These are phyloP conservation scores for Yamadazyma pseudoaaseri DNA, from an alignment of 1,139 yeast genomes.

Conservation along the genomic window DNA sequence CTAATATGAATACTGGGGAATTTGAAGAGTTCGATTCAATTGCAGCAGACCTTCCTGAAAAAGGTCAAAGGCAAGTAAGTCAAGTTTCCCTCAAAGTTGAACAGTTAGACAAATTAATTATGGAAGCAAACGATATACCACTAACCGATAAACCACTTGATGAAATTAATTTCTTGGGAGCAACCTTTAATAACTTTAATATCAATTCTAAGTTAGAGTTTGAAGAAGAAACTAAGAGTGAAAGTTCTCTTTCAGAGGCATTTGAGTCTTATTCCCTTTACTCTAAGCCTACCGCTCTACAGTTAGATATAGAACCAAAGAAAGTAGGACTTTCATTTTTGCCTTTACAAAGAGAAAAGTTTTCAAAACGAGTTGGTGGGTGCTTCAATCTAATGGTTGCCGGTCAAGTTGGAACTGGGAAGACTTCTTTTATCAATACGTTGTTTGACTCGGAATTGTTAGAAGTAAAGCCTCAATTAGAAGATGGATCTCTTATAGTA, in stretches of 20 bases:
- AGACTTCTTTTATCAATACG: slow-evolving; percentile 74
- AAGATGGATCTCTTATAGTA: slow-evolving; percentile 28
- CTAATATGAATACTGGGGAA: background rate
- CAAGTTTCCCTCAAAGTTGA: slow-evolving; percentile 2
- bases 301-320: too few relatives aligned
- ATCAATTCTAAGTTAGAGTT: slow-evolving; percentile 1
- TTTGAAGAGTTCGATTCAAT: background rate
- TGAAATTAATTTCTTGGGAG: background rate
- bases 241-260: too few relatives aligned
- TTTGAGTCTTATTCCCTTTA: too few relatives aligned
- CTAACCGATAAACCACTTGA: background rate
- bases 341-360: slow-evolving; percentile 26
- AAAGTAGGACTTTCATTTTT: slow-evolving; percentile 22
- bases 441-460: slow-evolving; percentile 28
- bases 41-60: background rate
- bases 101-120: slow-evolving; percentile 1
- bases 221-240: slow-evolving; percentile 1
- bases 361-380: slow-evolving; percentile 28
- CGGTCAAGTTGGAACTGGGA: slow-evolving; percentile 79
- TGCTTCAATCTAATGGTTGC: slow-evolving; percentile 65
- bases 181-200: background rate
- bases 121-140: background rate
- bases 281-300: too few relatives aligned
- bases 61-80: slow-evolving; percentile 1
- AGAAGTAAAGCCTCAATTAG: slow-evolving; percentile 17